A percentile compares a stretch with the other conserved stretches of the same genome.
phyloP scores from a whole-genome alignment of 208 protist genomes.

The Trypanosoma rangeli region DNA sequence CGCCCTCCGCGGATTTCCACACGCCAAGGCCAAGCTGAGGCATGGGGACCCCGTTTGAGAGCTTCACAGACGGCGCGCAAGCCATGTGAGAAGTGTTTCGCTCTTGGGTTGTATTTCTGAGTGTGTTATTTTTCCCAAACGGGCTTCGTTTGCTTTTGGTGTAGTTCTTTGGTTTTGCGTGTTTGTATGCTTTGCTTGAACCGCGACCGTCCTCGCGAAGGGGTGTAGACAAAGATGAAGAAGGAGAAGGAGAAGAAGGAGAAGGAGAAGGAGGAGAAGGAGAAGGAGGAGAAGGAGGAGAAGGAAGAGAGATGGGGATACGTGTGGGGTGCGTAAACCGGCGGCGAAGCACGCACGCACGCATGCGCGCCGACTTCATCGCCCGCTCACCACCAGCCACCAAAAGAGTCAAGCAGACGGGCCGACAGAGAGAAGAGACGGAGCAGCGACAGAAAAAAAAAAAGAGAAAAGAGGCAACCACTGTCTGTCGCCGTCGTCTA shows the following conservation, averaged over 20 bases:
- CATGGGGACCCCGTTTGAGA: slow-evolving; percentile 75
- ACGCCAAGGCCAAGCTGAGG: slow-evolving; percentile 87
- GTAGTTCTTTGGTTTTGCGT: too few relatives aligned
- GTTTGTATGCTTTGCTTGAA: too few relatives aligned
- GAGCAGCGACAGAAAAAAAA: slow-evolving; percentile 15
- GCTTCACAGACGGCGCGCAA: slow-evolving; percentile 25
- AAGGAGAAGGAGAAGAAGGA: too few relatives aligned
- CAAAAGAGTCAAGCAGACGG: neutral
- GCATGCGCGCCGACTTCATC: neutral
- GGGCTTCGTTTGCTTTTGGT: too few relatives aligned
- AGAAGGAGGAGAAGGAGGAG: too few relatives aligned
- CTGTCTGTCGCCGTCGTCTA: slow-evolving; percentile 3
- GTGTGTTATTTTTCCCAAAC: too few relatives aligned
- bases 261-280: too few relatives aligned
- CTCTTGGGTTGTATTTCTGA: too few relatives aligned
- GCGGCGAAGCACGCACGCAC: neutral
- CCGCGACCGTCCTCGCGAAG: too few relatives aligned
- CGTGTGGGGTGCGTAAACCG: neutral
- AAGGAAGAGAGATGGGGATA: too few relatives aligned
- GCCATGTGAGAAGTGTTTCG: too few relatives aligned
- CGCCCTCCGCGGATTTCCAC: slow-evolving; percentile 44
- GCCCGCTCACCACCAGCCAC: neutral
- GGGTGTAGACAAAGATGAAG: too few relatives aligned
- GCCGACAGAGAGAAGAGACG: slow-evolving; percentile 1
- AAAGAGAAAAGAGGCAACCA: slow-evolving; percentile 2